phyloP scores from a whole-genome alignment of 176 grass and related monocot species.

The barley (Hordeum vulgare) region MorexV3_pseudomolecules_assembly NC_058523.1:242413511-242414010 shows the following conservation, averaged over 20 bases:
- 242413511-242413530: too few species aligned
- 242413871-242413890: neutral
- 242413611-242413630: neutral
- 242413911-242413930: neutral
- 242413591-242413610: too few species aligned
- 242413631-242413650: neutral
- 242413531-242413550: too few species aligned
- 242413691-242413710: neutral
- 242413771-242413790: neutral
- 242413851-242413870: neutral
- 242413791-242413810: neutral
- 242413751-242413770: neutral
- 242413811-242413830: neutral
- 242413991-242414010: too few species aligned
- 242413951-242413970: neutral
- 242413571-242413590: too few species aligned
- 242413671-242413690: neutral
- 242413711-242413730: neutral
- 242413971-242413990: neutral
- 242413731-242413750: neutral
- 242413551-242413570: too few species aligned
- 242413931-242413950: neutral
- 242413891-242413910: neutral
- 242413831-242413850: neutral
- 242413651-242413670: neutral